A percentile compares a stretch with the other conserved stretches of the same genome.
Evolutionary conservation across 768 basidiomycete species (phyloP).

Genomic region (Mycena filopes): DNA sequence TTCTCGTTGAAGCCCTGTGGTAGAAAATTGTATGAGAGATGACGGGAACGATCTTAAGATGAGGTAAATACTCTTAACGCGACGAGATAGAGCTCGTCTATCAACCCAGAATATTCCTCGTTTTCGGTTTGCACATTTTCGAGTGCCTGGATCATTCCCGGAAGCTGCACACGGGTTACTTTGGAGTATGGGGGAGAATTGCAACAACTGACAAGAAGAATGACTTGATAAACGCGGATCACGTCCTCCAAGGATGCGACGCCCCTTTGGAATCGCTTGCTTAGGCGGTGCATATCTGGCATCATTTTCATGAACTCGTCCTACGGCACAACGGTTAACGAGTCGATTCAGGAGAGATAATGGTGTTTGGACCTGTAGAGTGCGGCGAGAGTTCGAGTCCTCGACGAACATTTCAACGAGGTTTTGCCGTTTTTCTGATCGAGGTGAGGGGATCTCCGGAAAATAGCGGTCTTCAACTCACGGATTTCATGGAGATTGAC

Average conservation of each 20-base stretch:
- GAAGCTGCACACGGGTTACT: slow-evolving; percentile 58
- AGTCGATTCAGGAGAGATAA: background rate
- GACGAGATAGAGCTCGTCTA: slow-evolving; percentile 75
- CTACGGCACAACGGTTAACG: slow-evolving; percentile 47
- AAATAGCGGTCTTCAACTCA: slow-evolving; percentile 50
- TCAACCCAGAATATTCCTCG: slow-evolving; percentile 58
- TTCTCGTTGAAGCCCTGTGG: slow-evolving; percentile 70
- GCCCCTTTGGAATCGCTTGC: slow-evolving; percentile 89
- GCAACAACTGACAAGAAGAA: slow-evolving; percentile 69
- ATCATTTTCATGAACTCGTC: slow-evolving; percentile 89
- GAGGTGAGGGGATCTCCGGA: background rate
- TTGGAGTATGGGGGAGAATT: background rate
- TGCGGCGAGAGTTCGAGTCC: slow-evolving; percentile 75
- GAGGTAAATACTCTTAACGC: slow-evolving; percentile 62
- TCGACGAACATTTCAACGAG: slow-evolving; percentile 90
- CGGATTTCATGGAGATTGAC: slow-evolving; percentile 94
- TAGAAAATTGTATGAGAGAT: background rate
- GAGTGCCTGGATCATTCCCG: slow-evolving; percentile 76
- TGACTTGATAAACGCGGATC: slow-evolving; percentile 94
- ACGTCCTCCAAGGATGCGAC: slow-evolving; percentile 93
- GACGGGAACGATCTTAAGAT: background rate
- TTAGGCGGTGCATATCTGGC: slow-evolving; percentile 93
- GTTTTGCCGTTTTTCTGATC: slow-evolving; percentile 84
- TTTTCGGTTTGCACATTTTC: slow-evolving; percentile 58
- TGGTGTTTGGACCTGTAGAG: slow-evolving; percentile 68